Evolutionary conservation across 106 monocot genomes (phyloP).

Genomic region (Acorus calamus): DNA sequence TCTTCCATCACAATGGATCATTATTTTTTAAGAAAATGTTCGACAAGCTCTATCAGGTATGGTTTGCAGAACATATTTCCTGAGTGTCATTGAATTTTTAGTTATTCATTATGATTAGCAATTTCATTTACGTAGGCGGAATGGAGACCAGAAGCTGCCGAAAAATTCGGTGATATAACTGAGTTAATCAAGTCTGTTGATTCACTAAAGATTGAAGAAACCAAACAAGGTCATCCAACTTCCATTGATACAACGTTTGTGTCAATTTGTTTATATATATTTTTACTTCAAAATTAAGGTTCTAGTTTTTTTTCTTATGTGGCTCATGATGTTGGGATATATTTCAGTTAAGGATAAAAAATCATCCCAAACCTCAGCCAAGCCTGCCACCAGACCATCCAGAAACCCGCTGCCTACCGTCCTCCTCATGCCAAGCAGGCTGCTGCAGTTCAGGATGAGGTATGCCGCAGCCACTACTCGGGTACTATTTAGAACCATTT

Average conservation of each 20-base stretch:
- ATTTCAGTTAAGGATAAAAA: conserved; percentile 33
- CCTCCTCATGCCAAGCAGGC: conserved; percentile 78
- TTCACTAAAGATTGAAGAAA: conserved; percentile 55
- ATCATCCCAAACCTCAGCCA: conserved; percentile 36
- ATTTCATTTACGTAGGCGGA: conserved; percentile 50
- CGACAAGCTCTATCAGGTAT: conserved; percentile 76
- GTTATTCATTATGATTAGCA: conserved; percentile 3
- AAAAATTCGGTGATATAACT: conserved; percentile 54
- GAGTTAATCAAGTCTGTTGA: conserved; percentile 58
- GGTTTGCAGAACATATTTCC: background rate
- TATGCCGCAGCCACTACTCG: conserved; percentile 11
- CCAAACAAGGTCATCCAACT: conserved; percentile 43
- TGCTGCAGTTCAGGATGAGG: conserved; percentile 77
- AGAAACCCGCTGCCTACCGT: conserved; percentile 85
- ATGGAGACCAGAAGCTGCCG: conserved; percentile 89
- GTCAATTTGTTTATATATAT: no score
- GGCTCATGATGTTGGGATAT: conserved; percentile 8
- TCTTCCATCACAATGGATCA: conserved; percentile 73
- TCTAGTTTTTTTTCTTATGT: background rate
- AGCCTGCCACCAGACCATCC: conserved; percentile 16
- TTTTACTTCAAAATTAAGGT: no score
- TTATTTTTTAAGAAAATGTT: conserved; percentile 88
- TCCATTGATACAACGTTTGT: background rate
- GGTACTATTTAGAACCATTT: background rate
- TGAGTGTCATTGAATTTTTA: no score